phyloP scores from a whole-genome alignment of 2,329 filamentous ascomycete species.

The Periconia sp. region DNA sequence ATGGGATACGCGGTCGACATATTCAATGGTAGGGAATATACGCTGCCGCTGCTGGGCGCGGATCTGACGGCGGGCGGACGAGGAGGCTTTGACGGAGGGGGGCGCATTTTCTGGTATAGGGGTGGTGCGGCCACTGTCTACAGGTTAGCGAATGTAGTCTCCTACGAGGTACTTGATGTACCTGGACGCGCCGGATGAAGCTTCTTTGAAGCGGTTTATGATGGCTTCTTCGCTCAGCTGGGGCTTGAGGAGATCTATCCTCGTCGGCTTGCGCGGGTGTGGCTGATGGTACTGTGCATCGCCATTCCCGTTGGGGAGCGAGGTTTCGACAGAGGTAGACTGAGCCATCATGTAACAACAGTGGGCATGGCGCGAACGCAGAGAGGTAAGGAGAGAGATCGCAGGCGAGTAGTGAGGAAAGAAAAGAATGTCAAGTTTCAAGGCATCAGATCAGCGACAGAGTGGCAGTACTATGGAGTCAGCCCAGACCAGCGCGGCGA shows the following conservation, averaged over 20 bases:
- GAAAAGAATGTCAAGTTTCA: conserved; percentile 11
- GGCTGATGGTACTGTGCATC: conserved; percentile 32
- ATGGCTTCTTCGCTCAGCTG: conserved; percentile 35
- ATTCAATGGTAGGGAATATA: conserved; percentile 91
- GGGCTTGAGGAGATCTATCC: conserved; percentile 38
- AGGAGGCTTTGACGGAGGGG: conserved; percentile 86
- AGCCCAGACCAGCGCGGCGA: conserved; percentile 22
- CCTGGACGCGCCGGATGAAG: conserved; percentile 40
- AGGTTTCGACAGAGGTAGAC: conserved; percentile 31
- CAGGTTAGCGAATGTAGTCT: conserved; percentile 16
- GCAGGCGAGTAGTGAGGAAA: background rate
- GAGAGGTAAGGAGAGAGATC: background rate
- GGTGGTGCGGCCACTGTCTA: conserved; percentile 76
- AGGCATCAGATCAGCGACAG: conserved; percentile 1
- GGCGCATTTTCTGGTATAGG: conserved; percentile 86
- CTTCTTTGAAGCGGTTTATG: conserved; percentile 24
- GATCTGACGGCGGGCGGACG: conserved; percentile 78
- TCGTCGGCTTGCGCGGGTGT: conserved; percentile 39
- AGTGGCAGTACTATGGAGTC: conserved; percentile 17
- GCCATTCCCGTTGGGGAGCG: conserved; percentile 19
- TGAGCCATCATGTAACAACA: conserved; percentile 31
- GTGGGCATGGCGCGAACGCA: conserved; percentile 24
- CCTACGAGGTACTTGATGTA: conserved; percentile 8
- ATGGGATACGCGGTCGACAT: conserved; percentile 86
- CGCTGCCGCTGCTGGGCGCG: conserved; percentile 79